phyloP scores from a whole-genome alignment of 1,284 basidiomycete species.

The Puccinia triticina region DNA sequence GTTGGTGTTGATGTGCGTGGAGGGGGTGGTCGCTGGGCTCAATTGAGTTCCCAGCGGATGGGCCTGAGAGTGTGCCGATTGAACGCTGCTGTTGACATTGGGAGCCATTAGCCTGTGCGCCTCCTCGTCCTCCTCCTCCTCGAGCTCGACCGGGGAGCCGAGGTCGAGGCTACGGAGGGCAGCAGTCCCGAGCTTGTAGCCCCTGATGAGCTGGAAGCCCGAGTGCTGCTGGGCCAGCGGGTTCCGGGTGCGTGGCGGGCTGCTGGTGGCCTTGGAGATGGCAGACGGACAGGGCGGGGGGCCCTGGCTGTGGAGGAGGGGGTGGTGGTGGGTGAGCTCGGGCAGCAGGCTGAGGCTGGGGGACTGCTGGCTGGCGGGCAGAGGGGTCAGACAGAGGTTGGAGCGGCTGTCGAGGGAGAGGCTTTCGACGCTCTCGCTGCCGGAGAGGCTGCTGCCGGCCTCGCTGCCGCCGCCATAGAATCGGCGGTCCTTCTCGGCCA shows the following conservation, averaged over 20 bases:
- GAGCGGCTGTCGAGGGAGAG: conserved; percentile 18
- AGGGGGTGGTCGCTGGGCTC: neutral
- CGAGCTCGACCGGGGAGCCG: conserved; percentile 5
- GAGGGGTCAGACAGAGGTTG: conserved; percentile 25
- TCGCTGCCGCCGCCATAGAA: conserved; percentile 25
- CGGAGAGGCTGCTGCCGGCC: conserved; percentile 23
- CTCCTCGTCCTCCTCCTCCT: neutral
- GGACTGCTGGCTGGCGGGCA: neutral
- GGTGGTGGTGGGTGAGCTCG: conserved; percentile 26
- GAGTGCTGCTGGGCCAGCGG: neutral
- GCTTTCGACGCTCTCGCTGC: conserved; percentile 16
- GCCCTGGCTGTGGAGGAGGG: neutral
- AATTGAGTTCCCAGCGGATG: conserved; percentile 11
- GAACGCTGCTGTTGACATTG: neutral
- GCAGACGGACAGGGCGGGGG: neutral
- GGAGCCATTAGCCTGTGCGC: neutral
- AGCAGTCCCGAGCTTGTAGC: conserved; percentile 23
- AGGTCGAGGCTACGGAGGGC: conserved; percentile 16
- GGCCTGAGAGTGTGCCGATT: conserved; percentile 5
- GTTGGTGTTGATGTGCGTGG: neutral
- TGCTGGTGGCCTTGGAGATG: neutral
- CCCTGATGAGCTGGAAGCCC: conserved; percentile 30
- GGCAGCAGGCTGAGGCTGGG: conserved; percentile 5
- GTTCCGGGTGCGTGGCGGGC: neutral
- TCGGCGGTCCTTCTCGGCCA: conserved; percentile 33